These are phyloP conservation scores for Globisporangium yorkense DNA, from an alignment of 352 stramenopile genomes.

Conservation along the genomic window DNA sequence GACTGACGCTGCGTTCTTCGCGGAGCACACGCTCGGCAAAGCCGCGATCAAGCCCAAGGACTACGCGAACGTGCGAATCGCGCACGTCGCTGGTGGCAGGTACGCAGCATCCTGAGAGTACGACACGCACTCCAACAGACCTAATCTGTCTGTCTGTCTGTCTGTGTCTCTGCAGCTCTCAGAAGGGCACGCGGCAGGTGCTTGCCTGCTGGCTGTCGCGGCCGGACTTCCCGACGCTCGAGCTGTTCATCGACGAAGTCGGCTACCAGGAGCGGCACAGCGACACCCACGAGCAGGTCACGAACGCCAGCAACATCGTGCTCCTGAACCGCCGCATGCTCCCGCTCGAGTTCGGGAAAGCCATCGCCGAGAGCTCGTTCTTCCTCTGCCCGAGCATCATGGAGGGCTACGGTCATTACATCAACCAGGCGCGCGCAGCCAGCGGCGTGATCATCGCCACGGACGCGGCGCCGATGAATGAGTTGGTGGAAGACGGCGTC, in stretches of 20 bases:
- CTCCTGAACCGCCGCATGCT: constrained; percentile 17
- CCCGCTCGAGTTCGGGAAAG: constrained; percentile 26
- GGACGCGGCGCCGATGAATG: constrained; percentile 51
- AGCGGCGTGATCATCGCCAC: constrained; percentile 39
- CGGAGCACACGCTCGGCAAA: constrained; percentile 17
- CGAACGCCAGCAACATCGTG: constrained; percentile 15
- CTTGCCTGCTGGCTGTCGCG: constrained; percentile 43
- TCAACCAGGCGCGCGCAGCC: constrained; percentile 49
- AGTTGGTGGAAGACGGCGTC: constrained; percentile 31
- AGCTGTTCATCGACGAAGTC: constrained; percentile 33
- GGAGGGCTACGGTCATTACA: constrained; percentile 71
- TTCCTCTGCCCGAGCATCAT: constrained; percentile 50
- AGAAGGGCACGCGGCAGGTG: constrained; percentile 42
- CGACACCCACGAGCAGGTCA: constrained; percentile 13
- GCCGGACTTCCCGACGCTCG: constrained; percentile 26
- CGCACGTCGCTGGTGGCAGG: constrained; percentile 29
- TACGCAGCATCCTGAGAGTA: background rate
- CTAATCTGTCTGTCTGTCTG: constrained; percentile 1
- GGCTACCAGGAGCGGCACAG: constrained; percentile 24
- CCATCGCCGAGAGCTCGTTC: constrained; percentile 33
- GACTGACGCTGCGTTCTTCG: constrained; percentile 36
- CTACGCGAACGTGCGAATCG: constrained; percentile 25
- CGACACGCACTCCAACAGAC: background rate
- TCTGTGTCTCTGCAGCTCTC: constrained; percentile 18
- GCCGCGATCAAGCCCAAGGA: constrained; percentile 21